Percentiles rank a stretch among this genome's conserved stretches.
Conservation (phyloP, 345 rosid genomes). For the Corchorus olitorius region DNA sequence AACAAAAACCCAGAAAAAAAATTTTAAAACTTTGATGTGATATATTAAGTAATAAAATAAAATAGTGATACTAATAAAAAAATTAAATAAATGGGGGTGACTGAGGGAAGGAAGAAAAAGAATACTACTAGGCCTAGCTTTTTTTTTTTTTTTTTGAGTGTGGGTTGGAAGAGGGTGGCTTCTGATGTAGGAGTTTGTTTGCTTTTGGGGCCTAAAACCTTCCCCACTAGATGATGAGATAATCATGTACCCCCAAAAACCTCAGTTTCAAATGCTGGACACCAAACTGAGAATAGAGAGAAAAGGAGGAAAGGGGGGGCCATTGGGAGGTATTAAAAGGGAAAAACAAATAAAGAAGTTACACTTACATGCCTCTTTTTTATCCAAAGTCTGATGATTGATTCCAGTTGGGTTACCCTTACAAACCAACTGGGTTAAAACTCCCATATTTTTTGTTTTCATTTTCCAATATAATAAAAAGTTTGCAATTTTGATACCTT, state of each 20-base stretch:
- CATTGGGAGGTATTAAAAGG: constrained; percentile 15
- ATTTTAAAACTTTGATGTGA: constrained; percentile 13
- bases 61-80: neutral
- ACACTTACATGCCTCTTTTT: constrained; percentile 10
- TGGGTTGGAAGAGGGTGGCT: constrained; percentile 21
- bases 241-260: constrained; percentile 56
- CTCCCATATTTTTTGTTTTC: constrained; percentile 24
- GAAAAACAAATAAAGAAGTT: constrained; percentile 4
- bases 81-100: neutral
- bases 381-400: constrained; percentile 48
- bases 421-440: constrained; percentile 44
- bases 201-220: constrained; percentile 41
- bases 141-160: constrained; percentile 2
- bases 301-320: constrained; percentile 26
- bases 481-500: constrained; percentile 38
- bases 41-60: constrained; percentile 23
- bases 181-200: constrained; percentile 35
- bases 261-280: constrained; percentile 44
- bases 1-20: neutral
- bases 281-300: constrained; percentile 29
- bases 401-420: constrained; percentile 53
- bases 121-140: neutral
- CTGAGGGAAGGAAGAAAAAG: neutral
- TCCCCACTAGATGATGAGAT: constrained; percentile 78
- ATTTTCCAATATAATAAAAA: constrained; percentile 23